Percentiles rank a stretch among this genome's conserved stretches.
Conservation (phyloP, 2,329 filamentous ascomycete species). For the Juglanconis juglandina region DNA sequence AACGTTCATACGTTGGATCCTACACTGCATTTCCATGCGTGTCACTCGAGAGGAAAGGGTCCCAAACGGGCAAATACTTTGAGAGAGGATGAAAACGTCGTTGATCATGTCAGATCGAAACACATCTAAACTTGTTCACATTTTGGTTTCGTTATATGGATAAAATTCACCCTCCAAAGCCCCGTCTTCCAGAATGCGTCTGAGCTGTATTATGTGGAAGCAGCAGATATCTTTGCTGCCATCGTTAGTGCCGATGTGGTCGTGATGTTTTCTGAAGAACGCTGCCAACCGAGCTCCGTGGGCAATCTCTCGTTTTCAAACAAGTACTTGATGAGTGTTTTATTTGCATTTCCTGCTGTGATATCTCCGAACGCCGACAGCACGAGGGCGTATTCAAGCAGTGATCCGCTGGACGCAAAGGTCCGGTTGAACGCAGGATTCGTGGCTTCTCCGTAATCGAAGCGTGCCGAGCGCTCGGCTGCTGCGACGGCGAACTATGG, state of each 20-base stretch:
- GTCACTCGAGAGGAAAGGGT: too few relatives aligned
- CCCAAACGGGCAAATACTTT: too few relatives aligned
- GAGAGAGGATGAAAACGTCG: too few relatives aligned
- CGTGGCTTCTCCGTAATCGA: neutral
- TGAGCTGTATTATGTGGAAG: too few relatives aligned
- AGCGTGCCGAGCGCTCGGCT: slow-evolving; percentile 1
- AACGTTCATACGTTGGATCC: too few relatives aligned
- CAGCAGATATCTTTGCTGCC: neutral
- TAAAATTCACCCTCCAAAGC: too few relatives aligned
- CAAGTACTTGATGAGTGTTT: slow-evolving; percentile 8
- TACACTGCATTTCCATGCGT: too few relatives aligned
- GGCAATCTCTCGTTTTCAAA: slow-evolving; percentile 9
- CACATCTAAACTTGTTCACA: too few relatives aligned
- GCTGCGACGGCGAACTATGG: slow-evolving; percentile 3
- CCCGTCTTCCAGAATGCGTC: too few relatives aligned
- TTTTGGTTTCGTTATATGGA: too few relatives aligned
- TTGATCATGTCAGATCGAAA: too few relatives aligned
- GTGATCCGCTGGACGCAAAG: neutral
- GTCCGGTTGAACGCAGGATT: slow-evolving; percentile 5
- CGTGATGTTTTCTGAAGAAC: slow-evolving; percentile 10
- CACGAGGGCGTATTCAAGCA: slow-evolving; percentile 7
- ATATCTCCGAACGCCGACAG: slow-evolving; percentile 10
- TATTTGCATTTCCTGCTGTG: slow-evolving; percentile 1
- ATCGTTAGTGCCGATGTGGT: slow-evolving; percentile 9
- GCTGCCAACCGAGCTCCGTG: slow-evolving; percentile 24